These are phyloP conservation scores for Crotalaria pallida DNA, from an alignment of 306 rosid species.

Conservation along the genomic window DNA sequence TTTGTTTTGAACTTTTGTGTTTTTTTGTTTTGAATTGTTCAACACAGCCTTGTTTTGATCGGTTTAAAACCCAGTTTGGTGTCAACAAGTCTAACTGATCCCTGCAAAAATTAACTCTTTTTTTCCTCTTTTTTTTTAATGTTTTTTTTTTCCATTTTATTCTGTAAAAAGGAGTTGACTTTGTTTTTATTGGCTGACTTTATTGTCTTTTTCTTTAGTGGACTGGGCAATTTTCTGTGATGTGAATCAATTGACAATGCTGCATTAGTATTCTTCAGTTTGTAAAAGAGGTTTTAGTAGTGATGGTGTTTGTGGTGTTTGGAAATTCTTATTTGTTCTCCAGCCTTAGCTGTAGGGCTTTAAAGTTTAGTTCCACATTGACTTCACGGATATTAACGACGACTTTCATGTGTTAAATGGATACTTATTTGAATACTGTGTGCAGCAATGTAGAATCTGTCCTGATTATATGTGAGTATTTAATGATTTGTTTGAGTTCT, in stretches of 20 bases:
- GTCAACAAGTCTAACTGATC: conserved; percentile 33
- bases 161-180: conserved; percentile 40
- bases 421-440: background rate
- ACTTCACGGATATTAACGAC: background rate
- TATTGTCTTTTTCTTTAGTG: background rate
- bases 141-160: conserved; percentile 10
- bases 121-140: background rate
- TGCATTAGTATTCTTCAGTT: conserved; percentile 20
- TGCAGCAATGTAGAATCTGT: background rate
- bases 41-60: background rate
- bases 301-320: conserved; percentile 18
- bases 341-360: conserved; percentile 7
- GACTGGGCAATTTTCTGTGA: background rate
- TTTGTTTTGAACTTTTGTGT: background rate
- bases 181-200: conserved; percentile 12
- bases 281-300: background rate
- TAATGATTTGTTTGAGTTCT: background rate
- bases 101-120: background rate
- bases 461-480: background rate
- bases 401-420: background rate
- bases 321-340: conserved; percentile 2
- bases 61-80: conserved; percentile 17
- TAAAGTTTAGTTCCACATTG: conserved; percentile 19
- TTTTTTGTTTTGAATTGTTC: conserved; percentile 16
- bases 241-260: conserved; percentile 21